phyloP scores from a whole-genome alignment of 805 yeast genomes.

The Metschnikowia vanudenii region DNA sequence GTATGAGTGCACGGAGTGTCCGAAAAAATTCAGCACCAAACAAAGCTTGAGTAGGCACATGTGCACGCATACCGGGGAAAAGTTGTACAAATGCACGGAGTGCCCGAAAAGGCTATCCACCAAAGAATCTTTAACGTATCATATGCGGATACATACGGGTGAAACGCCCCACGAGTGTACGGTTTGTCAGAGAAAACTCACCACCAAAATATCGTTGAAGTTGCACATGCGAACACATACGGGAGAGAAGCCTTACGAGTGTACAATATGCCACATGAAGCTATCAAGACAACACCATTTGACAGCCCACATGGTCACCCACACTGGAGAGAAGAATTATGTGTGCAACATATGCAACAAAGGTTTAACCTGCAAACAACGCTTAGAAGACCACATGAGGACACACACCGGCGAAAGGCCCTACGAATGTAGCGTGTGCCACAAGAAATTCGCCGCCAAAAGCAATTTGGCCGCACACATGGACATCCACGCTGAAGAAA shows the following conservation, averaged over 20 bases:
- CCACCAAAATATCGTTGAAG: background rate
- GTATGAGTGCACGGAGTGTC: too few relatives aligned
- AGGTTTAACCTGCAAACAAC: too few relatives aligned
- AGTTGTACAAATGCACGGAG: background rate
- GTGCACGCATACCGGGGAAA: conserved; percentile 2
- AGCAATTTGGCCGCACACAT: background rate
- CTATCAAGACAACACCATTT: too few relatives aligned
- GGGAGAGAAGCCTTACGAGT: too few relatives aligned
- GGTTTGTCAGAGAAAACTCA: background rate
- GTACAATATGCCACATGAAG: too few relatives aligned
- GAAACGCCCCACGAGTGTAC: background rate
- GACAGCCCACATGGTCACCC: too few relatives aligned
- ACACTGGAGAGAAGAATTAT: too few relatives aligned
- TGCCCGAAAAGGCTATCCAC: background rate
- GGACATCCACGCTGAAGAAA: background rate
- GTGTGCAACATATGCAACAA: too few relatives aligned
- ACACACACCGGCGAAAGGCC: conserved; percentile 3
- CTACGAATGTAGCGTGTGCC: background rate
- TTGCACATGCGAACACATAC: background rate
- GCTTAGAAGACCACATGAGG: background rate
- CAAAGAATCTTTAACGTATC: background rate
- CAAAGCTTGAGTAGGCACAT: background rate
- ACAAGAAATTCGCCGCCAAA: background rate
- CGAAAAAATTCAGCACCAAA: too few relatives aligned
- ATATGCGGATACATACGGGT: conserved; percentile 1